Conservation (phyloP, 2,329 filamentous ascomycete genomes). For the Sporothrix schenckii region DNA sequence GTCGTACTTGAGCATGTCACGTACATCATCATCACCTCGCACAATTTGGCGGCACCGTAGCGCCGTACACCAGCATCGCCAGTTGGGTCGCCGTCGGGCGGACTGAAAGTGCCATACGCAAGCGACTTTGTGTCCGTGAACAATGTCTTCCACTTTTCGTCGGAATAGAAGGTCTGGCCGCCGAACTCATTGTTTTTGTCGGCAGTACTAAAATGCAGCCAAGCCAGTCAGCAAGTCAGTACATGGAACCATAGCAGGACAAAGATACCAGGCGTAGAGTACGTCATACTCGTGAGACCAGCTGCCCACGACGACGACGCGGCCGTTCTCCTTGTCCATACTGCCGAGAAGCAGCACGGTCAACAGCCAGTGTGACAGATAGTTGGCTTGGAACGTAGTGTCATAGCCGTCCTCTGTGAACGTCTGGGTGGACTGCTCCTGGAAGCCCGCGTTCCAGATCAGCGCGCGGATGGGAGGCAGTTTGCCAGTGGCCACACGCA, state of each 20-base stretch:
- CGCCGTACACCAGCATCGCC: slow-evolving; percentile 39
- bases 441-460: slow-evolving; percentile 40
- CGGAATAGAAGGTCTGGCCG: slow-evolving; percentile 34
- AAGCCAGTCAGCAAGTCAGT: slow-evolving; percentile 32
- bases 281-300: slow-evolving; percentile 42
- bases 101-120: slow-evolving; percentile 40
- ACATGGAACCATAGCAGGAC: slow-evolving; percentile 11
- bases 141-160: slow-evolving; percentile 38
- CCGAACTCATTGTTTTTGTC: slow-evolving; percentile 32
- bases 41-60: slow-evolving; percentile 44
- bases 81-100: slow-evolving; percentile 37
- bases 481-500: slow-evolving; percentile 34
- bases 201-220: slow-evolving; percentile 25
- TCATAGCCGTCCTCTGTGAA: slow-evolving; percentile 44
- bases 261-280: background rate
- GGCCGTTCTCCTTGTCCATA: slow-evolving; percentile 42
- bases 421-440: slow-evolving; percentile 37
- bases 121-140: slow-evolving; percentile 38
- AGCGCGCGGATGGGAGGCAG: slow-evolving; percentile 40
- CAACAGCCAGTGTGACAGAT: slow-evolving; percentile 43
- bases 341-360: slow-evolving; percentile 42
- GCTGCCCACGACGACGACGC: slow-evolving; percentile 43
- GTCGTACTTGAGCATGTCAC: slow-evolving; percentile 5
- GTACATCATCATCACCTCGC: slow-evolving; percentile 43
- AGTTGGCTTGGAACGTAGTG: slow-evolving; percentile 42